Conservation (phyloP, 768 basidiomycete species). For the Leccinum subgranulosum region DNA sequence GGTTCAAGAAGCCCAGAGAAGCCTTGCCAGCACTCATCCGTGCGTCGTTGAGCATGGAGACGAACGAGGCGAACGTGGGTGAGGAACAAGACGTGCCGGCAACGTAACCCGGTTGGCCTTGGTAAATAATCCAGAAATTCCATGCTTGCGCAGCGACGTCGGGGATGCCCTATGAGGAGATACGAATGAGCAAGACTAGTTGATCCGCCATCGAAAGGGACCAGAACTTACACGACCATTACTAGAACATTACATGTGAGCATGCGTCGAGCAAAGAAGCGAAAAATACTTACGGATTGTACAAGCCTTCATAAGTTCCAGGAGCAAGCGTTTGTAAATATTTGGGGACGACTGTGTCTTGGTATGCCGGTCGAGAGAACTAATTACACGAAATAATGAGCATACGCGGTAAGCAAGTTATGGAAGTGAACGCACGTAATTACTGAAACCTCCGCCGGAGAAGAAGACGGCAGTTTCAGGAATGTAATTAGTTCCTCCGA, state of each 20-base stretch:
- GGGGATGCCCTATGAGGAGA: slow-evolving; percentile 44
- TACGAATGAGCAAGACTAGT: background rate
- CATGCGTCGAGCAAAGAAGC: background rate
- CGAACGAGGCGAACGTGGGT: slow-evolving; percentile 61
- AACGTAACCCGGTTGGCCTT: slow-evolving; percentile 37
- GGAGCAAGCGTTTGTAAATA: slow-evolving; percentile 47
- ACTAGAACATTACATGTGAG: slow-evolving; percentile 25
- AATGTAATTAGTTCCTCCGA: slow-evolving; percentile 60
- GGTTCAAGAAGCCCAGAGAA: slow-evolving; percentile 65
- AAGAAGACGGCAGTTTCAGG: slow-evolving; percentile 61
- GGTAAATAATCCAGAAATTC: slow-evolving; percentile 46
- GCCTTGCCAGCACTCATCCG: slow-evolving; percentile 41
- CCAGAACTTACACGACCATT: slow-evolving; percentile 47
- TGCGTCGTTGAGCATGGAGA: slow-evolving; percentile 65
- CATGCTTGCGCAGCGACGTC: slow-evolving; percentile 64
- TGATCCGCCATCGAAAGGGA: background rate
- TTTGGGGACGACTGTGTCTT: slow-evolving; percentile 40
- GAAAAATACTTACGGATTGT: slow-evolving; percentile 45
- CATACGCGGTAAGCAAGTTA: background rate
- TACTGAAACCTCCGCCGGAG: slow-evolving; percentile 75
- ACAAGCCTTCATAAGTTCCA: slow-evolving; percentile 55
- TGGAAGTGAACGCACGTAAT: slow-evolving; percentile 42
- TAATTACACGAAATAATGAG: slow-evolving; percentile 16
- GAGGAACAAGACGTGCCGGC: slow-evolving; percentile 66
- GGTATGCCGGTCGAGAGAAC: slow-evolving; percentile 58